Evolutionary conservation across 169 alveolate genomes (phyloP).

Genomic region (Eimeria falciformis): DNA sequence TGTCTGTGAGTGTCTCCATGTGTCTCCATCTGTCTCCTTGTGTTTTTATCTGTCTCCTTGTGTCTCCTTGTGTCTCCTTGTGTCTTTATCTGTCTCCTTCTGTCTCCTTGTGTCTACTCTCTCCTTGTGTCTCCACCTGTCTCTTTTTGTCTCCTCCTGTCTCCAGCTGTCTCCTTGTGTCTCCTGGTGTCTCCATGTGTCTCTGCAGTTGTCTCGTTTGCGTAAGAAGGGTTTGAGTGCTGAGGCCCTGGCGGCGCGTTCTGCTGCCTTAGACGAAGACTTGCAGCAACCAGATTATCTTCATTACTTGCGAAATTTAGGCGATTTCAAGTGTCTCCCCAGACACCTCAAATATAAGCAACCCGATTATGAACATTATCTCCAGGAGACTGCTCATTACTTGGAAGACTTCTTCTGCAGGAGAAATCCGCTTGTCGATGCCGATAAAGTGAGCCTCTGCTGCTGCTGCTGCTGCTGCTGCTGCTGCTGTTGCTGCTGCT

Average conservation of each 20-base stretch:
- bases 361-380: neutral
- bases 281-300: neutral
- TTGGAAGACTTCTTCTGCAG: neutral
- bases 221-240: neutral
- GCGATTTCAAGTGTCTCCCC: neutral
- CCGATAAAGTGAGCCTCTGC: neutral
- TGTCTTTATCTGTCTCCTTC: too few relatives aligned
- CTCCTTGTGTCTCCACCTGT: neutral
- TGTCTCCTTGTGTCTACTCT: neutral
- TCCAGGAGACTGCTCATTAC: neutral
- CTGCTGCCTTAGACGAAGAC: neutral
- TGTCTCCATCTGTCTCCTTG: too few relatives aligned
- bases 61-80: too few relatives aligned
- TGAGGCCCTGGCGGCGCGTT: neutral
- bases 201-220: neutral
- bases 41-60: too few relatives aligned
- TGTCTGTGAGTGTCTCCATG: too few relatives aligned
- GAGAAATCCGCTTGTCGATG: neutral
- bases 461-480: constrained; percentile 16
- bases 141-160: neutral
- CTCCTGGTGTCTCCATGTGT: neutral
- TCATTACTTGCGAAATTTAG: neutral
- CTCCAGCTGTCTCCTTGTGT: neutral
- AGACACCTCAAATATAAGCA: neutral
- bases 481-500: neutral